Base-by-base conservation (phyloP, 345 rosid genomes). In the Noccaea bulbosa region DNA sequence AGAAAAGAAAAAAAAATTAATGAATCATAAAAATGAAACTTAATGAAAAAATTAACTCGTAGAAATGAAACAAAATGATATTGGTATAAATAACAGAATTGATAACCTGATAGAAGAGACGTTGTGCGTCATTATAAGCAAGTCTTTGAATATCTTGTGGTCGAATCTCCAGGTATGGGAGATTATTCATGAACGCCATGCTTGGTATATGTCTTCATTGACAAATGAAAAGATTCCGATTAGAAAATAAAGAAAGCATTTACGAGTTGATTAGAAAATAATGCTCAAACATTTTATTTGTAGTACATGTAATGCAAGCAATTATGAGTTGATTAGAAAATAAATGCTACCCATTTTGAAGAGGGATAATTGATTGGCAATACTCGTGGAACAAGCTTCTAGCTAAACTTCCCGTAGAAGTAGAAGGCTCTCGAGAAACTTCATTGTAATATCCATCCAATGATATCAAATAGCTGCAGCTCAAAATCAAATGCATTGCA, bases 31-130 rank as follows among this genome's bases (percentile, higher is more conserved):
- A 17, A 58, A 35, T 33, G 7, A 47, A 37, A 32, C 14, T 8
- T 33, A 43, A 30, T 1, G 43, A 30, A 40, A 24, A 17, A 17
- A 17, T 0, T 0, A 17, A 17, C 0, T 17, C 20, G 40, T 39
- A 24, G 20, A 14, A 58, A 35, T 33, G 7, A 47, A 37, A 32
- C 14, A 6, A 41, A 43, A 30, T 1, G 43, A 30, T 40, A 24
- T 38, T 17, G n/a, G 32, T 8, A 56, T 56, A 35, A 56, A 5
- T 20, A 53, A 33, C 33, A 43, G 61, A 8, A 22, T 11, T 6
- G 14, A 40, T 22, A 32, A 90, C 98, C 80, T 61, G 84, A 71
- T 90, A 93, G 74, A 93, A 90, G 14, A 48, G 85, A 15, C 81
- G 76, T 68, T 93, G 98, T 50, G 76, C 54, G 8, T 48, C 71